Conservation (phyloP, 2,329 filamentous ascomycete genomes). For the Fusarium sublunatum region DNA sequence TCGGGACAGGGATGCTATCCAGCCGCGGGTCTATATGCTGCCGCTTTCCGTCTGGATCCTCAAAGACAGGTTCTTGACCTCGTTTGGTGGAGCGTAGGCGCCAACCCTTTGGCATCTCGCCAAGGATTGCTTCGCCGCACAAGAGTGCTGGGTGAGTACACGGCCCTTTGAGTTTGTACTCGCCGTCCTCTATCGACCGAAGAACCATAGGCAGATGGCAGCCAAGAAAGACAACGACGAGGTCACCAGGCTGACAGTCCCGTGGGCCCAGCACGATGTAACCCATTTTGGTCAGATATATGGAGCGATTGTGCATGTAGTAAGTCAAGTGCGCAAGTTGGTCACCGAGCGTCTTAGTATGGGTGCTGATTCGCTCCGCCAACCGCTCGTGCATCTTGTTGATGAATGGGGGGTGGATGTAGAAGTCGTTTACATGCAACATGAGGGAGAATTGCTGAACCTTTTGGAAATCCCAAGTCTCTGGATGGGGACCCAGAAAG, state of each 20-base stretch:
- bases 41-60: neutral
- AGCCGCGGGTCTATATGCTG: slow-evolving; percentile 8
- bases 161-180: slow-evolving; percentile 8
- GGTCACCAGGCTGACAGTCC: neutral
- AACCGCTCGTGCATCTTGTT: slow-evolving; percentile 1
- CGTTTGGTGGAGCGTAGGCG: slow-evolving; percentile 1
- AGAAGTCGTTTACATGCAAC: slow-evolving; percentile 2
- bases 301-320: slow-evolving; percentile 4
- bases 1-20: neutral
- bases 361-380: neutral
- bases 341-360: neutral
- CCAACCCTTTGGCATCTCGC: slow-evolving; percentile 2
- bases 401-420: neutral
- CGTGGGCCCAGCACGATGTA: neutral
- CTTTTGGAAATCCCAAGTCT: slow-evolving; percentile 1
- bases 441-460: slow-evolving; percentile 3
- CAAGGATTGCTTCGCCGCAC: slow-evolving; percentile 1
- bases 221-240: slow-evolving; percentile 1
- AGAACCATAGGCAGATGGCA: slow-evolving; percentile 5
- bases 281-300: slow-evolving; percentile 4
- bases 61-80: neutral
- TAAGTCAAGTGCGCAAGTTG: slow-evolving; percentile 1
- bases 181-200: neutral
- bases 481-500: neutral
- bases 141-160: slow-evolving; percentile 4